Evolutionary conservation across 176 grass and related monocot genomes (phyloP), one percentile per base, ranked within the genome.

Genomic region (Musa beccarii): DNA sequence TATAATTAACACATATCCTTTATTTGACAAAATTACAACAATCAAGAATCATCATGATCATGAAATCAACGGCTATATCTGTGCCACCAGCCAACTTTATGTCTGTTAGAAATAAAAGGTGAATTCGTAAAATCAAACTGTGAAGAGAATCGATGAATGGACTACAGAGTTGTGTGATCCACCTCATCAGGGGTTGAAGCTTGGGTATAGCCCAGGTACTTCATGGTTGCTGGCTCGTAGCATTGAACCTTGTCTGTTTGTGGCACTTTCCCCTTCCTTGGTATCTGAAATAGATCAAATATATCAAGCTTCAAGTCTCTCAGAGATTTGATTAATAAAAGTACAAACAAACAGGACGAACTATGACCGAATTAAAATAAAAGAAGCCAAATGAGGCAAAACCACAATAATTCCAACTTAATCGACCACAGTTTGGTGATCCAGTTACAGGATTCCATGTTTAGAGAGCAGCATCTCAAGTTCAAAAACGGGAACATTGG

Each of bases 161-260:
- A 49, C 1, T 0, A 13, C 71, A 64, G 21, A 69, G 53, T 50
- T 67, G 8, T 19, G 50, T 49, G 61, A 19, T 13, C 61, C 83
- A 99, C 95, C 90, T 94, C 95, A 17, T 87, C 88, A 83, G 90
- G 86, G 76, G 83, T 89, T 73, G 94, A 72, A 59, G 86, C 90
- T 26, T 86, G 95, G 69, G 91, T 94, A 75, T 69, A 84, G 6
- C 95, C 95, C 53, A 99, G 68, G 77, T 99, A 99, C 73, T 99
- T 99, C 95, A 99, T 99, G 2, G 88, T 99, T 34, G 95, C 95
- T 20, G 95, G 95, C 55, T 99, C 95, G 19, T 99, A 99, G 83
- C 95, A 99, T 59, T 76, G 88, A 56, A 99, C 88, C 85, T 81
- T 91, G 72, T 99, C 90, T 19, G 75, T 78, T 76, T 94, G 95